Evolutionary conservation across 164 flowering plant species (phyloP), one percentile per base, ranked within the genome.

Genomic region (Sedum album): DNA sequence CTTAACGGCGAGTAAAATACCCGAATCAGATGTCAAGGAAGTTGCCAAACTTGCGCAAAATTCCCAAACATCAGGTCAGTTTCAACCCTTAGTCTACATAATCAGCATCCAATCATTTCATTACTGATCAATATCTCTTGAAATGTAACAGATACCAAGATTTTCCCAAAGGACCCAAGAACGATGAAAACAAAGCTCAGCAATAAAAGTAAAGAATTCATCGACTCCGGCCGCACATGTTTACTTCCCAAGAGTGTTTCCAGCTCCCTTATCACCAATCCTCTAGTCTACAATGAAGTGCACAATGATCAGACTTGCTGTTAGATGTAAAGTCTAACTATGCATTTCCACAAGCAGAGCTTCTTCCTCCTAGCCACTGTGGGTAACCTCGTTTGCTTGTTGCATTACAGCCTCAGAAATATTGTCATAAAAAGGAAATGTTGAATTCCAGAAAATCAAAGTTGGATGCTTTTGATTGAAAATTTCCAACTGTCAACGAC

Each of bases 261-360:
- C 15, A 76, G 83, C 76, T 72, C 79, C 38, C 38, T 35, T 60
- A 77, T 81, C 83, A 76, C 85, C 65, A 92, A 86, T 49, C 77
- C 88, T 71, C 76, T 83, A 41, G 72, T 76, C 60, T 78, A 76
- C 72, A 76, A 72, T 0, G 90, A 85, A 62, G 91, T 84, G 49
- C 81, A 71, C 73, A 79, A 81, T 25, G 94, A 88, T 68, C 92
- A 89, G 97, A 89, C 80, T 73, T 94, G 74, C 90, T 91, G 66
- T 78, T 91, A 55, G 91, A 89, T 62, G 79, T 94, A 46, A 97
- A 93, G 60, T 84, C 88, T 63, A 82, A 85, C 64, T 73, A 86
- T 49, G 85, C 86, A 35, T 89, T 94, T 65, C 86, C 97, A 4
- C 83, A 91, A 74, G 97, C 98, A 65, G 97, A 94, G 78, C 96